phyloP scores from a whole-genome alignment of 345 rosid species.

The Moringa oleifera region DNA sequence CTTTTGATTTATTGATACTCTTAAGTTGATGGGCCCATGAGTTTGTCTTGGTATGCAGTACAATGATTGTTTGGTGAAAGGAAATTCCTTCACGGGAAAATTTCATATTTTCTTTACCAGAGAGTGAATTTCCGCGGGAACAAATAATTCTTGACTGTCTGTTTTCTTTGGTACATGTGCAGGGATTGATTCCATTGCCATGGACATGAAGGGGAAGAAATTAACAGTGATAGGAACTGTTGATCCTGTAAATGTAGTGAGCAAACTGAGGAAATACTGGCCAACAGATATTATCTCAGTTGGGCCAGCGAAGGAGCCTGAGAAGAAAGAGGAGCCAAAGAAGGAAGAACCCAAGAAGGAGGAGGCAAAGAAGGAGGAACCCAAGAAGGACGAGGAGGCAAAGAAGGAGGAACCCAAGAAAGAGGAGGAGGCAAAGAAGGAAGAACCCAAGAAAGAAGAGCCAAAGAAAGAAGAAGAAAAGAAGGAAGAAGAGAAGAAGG shows the following conservation, averaged over 20 bases:
- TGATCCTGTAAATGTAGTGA: slow-evolving; percentile 64
- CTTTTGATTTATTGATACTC: background rate
- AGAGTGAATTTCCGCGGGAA: background rate
- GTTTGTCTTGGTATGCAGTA: background rate
- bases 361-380: slow-evolving; percentile 34
- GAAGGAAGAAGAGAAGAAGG: slow-evolving; percentile 34
- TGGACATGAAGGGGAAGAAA: slow-evolving; percentile 80
- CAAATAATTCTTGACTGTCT: background rate
- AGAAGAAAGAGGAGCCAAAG: slow-evolving; percentile 64
- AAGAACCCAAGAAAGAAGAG: slow-evolving; percentile 47
- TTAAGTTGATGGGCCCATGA: background rate
- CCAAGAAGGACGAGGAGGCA: slow-evolving; percentile 45
- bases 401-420: slow-evolving; percentile 56
- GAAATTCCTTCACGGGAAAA: too few relatives aligned
- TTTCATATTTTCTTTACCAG: too few relatives aligned
- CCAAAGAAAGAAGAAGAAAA: slow-evolving; percentile 35
- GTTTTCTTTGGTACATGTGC: background rate
- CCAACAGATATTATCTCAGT: slow-evolving; percentile 56
- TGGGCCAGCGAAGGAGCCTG: slow-evolving; percentile 85
- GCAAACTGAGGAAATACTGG: slow-evolving; percentile 82
- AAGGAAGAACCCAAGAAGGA: slow-evolving; percentile 63
- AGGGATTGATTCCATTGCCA: slow-evolving; percentile 82
- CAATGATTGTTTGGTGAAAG: background rate
- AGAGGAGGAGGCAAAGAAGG: slow-evolving; percentile 43
- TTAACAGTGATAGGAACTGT: slow-evolving; percentile 68